These are phyloP conservation scores for Naganishia albida DNA, from an alignment of 1,284 basidiomycete species.

Conservation along the genomic window DNA sequence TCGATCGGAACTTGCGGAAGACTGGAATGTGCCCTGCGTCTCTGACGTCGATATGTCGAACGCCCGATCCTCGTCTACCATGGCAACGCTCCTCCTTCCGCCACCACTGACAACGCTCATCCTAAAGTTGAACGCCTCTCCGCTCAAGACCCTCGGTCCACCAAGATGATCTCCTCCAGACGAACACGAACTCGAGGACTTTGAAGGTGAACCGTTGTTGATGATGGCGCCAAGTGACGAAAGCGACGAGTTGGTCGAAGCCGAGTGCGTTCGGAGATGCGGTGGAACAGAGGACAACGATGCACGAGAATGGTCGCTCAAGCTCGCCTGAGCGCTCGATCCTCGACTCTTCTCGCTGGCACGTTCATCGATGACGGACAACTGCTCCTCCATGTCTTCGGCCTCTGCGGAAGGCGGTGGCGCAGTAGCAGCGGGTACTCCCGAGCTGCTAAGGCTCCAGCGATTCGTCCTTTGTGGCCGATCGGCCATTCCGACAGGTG, in stretches of 20 bases:
- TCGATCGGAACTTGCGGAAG: not conserved
- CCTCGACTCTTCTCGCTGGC: slow-evolving; percentile 25
- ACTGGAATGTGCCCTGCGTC: not conserved
- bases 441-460: slow-evolving; percentile 18
- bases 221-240: slow-evolving; percentile 33
- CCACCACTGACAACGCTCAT: slow-evolving; percentile 31
- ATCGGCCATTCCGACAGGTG: not conserved
- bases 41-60: too few species aligned
- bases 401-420: not conserved
- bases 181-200: slow-evolving; percentile 31
- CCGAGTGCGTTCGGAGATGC: slow-evolving; percentile 31
- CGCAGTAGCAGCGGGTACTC: too few species aligned
- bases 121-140: slow-evolving; percentile 35
- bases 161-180: slow-evolving; percentile 34
- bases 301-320: slow-evolving; percentile 8
- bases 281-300: slow-evolving; percentile 32
- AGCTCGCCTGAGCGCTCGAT: slow-evolving; percentile 3
- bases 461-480: slow-evolving; percentile 12
- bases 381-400: slow-evolving; percentile 15
- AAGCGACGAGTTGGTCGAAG: slow-evolving; percentile 29
- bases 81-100: not conserved
- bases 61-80: too few species aligned
- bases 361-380: slow-evolving; percentile 17
- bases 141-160: slow-evolving; percentile 33
- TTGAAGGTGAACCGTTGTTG: slow-evolving; percentile 18